phyloP scores from a whole-genome alignment of 768 basidiomycete genomes.

The Sarcodon sp. region DNA sequence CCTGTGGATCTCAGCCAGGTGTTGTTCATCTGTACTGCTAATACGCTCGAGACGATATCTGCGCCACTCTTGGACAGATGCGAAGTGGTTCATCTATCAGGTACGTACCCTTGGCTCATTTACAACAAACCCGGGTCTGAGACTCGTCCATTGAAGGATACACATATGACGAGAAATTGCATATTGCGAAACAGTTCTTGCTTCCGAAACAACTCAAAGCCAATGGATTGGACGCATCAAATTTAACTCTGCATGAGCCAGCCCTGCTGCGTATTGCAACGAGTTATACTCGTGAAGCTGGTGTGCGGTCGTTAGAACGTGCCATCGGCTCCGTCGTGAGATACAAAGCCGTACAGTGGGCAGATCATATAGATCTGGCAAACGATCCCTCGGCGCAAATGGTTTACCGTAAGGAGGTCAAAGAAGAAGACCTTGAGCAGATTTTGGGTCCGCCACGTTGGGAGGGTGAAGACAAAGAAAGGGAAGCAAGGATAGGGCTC shows the following conservation, averaged over 20 bases:
- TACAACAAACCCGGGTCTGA: neutral
- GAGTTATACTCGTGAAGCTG: constrained; percentile 82
- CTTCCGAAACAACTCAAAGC: constrained; percentile 78
- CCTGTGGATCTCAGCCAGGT: constrained; percentile 83
- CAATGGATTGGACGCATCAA: constrained; percentile 55
- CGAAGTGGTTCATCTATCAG: constrained; percentile 74
- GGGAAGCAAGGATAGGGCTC: constrained; percentile 62
- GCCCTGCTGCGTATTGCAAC: constrained; percentile 63
- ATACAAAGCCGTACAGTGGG: constrained; percentile 87
- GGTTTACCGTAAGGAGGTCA: constrained; percentile 48
- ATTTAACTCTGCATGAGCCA: constrained; percentile 55
- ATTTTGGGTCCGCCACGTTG: constrained; percentile 74
- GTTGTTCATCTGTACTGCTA: constrained; percentile 88
- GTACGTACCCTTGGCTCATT: constrained; percentile 19
- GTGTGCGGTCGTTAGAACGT: constrained; percentile 83
- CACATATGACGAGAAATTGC: constrained; percentile 84
- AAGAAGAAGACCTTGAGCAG: constrained; percentile 61
- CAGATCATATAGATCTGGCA: constrained; percentile 43
- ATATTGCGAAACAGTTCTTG: constrained; percentile 79
- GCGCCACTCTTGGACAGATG: constrained; percentile 83
- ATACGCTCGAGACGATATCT: constrained; percentile 80
- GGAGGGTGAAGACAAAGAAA: constrained; percentile 70
- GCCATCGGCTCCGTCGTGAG: constrained; percentile 83
- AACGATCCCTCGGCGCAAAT: constrained; percentile 10
- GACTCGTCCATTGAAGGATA: constrained; percentile 35